A percentile compares a stretch with the other conserved stretches of the same genome.
Conservation (phyloP, 169 alveolate species). For the Toxoplasma gondii region DNA sequence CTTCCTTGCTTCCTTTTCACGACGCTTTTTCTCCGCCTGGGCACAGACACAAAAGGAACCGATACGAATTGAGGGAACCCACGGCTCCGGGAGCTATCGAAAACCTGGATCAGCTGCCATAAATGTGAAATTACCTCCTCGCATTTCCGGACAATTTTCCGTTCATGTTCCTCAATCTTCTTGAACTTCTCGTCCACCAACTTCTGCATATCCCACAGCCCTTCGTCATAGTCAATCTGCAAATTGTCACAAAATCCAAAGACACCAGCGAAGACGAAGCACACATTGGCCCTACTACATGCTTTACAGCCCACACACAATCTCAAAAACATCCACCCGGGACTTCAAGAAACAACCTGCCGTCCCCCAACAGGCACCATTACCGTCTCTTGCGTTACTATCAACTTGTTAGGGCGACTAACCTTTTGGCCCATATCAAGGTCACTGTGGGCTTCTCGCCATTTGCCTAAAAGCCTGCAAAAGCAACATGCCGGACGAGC, state of each 20-base stretch:
- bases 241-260: background rate
- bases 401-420: background rate
- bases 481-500: background rate
- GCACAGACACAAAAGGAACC: background rate
- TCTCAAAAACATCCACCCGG: no score
- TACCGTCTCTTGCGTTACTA: background rate
- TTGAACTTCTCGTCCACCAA: conserved; percentile 78
- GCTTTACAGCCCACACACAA: no score
- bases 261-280: background rate
- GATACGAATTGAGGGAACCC: background rate
- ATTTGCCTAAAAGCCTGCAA: conserved; percentile 72
- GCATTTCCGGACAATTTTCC: conserved; percentile 53
- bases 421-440: conserved; percentile 80
- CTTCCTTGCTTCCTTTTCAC: conserved; percentile 70
- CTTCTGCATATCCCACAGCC: conserved; percentile 80
- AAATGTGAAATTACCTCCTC: conserved; percentile 51
- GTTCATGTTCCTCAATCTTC: conserved; percentile 75
- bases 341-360: no score
- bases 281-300: background rate
- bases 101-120: background rate
- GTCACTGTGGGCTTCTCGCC: conserved; percentile 80
- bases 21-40: conserved; percentile 74
- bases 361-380: background rate
- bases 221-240: conserved; percentile 80
- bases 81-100: background rate